Evolutionary conservation across 305 asterid genomes (phyloP), one percentile per base, ranked within the genome.

Genomic region (Fraxinus latifolia): DNA sequence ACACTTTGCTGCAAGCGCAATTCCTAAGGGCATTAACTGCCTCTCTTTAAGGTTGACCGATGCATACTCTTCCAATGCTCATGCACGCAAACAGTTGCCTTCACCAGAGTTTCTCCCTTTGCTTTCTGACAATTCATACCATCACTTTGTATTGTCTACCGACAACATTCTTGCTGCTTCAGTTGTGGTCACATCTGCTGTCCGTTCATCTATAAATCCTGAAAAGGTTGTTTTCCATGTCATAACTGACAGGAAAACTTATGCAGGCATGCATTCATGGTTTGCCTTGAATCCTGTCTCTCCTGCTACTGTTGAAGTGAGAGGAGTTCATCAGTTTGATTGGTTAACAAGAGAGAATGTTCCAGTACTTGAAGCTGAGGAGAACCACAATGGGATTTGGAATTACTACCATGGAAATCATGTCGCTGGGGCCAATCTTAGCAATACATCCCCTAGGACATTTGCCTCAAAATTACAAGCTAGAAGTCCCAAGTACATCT

Each of bases 251-350:
- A 94, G 94, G 93, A 96, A 96, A 94, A 94, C 99, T 78, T 96
- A 94, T 88, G 98, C 99, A 55, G 99, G 97, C 86, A 96, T 96
- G 99, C 98, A 93, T 85, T 92, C 99, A 25, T 96, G 99, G 99
- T 94, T 96, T 87, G 98, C 99, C 42, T 74, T 96, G 85, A 91
- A 96, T 85, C 94, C 99, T 37, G 79, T 90, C 53, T 84, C 93
- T 86, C 98, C 98, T 58, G 99, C 99, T 80, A 90, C 92, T 80
- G 87, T 96, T 86, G 99, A 96, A 88, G 98, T 96, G 47, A 96
- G 91, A 93, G 97, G 99, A n/a, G 92, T 96, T 79, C 99, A 96
- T 90, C 99, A 96, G 85, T 96, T 96, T 88, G 99, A 96, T 86
- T 94, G 99, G 98, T 87, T 96, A 81, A 94, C 99, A 42, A 92